These are phyloP conservation scores for Blakeslea trispora DNA, from an alignment of 371 early-diverging fungal genomes.

Conservation along the genomic window DNA sequence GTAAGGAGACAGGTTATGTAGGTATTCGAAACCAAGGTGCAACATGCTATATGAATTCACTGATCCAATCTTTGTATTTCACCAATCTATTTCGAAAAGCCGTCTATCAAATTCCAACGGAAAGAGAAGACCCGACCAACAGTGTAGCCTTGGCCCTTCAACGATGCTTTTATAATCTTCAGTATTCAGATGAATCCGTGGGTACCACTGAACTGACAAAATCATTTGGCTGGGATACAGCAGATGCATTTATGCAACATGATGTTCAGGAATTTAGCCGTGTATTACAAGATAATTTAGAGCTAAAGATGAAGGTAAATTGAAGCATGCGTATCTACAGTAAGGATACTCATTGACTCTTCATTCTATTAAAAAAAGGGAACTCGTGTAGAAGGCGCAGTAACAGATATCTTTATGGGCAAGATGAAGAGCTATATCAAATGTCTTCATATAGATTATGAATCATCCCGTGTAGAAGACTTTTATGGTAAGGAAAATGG, in stretches of 20 bases:
- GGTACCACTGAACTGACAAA: slow-evolving; percentile 93
- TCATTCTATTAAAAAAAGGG: too few species aligned
- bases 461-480: slow-evolving; percentile 87
- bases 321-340: too few species aligned
- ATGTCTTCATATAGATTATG: slow-evolving; percentile 91
- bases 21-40: slow-evolving; percentile 99
- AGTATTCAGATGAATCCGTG: slow-evolving; percentile 53
- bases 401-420: slow-evolving; percentile 88
- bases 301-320: slow-evolving; percentile 79
- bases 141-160: slow-evolving; percentile 91
- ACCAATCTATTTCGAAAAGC: slow-evolving; percentile 93
- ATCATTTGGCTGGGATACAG: slow-evolving; percentile 96
- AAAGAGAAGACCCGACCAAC: slow-evolving; percentile 79
- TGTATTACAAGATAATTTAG: slow-evolving; percentile 93
- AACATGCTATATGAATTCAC: slow-evolving; percentile 99
- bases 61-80: slow-evolving; percentile 97
- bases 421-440: slow-evolving; percentile 94
- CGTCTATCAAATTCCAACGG: slow-evolving; percentile 90
- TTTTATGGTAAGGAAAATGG: slow-evolving; percentile 36
- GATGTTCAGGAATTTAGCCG: slow-evolving; percentile 98
- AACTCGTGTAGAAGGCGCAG: slow-evolving; percentile 91
- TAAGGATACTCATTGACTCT: too few species aligned
- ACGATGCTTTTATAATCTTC: slow-evolving; percentile 91
- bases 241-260: slow-evolving; percentile 95
- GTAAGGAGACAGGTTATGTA: slow-evolving; percentile 88